These are phyloP conservation scores for Albifimbria verrucaria DNA, from an alignment of 2,329 filamentous ascomycete species.

Conservation along the genomic window DNA sequence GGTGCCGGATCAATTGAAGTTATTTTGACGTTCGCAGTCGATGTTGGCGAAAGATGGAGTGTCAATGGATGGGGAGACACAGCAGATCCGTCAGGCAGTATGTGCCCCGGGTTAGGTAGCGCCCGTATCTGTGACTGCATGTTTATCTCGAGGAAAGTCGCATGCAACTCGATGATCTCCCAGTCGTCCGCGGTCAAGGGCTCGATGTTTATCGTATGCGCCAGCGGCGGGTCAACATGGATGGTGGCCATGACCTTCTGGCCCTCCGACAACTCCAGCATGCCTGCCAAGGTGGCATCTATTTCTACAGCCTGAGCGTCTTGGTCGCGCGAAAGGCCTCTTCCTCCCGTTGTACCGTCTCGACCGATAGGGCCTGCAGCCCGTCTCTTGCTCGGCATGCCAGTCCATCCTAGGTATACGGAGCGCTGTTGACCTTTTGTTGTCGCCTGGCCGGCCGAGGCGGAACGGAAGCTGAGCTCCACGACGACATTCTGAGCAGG, in stretches of 20 bases:
- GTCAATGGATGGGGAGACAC: constrained; percentile 74
- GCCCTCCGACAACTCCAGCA: constrained; percentile 74
- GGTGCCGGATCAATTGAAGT: constrained; percentile 77
- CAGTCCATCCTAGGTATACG: constrained; percentile 92
- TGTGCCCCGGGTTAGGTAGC: constrained; percentile 77
- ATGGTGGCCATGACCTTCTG: constrained; percentile 71
- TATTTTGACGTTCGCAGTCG: constrained; percentile 87
- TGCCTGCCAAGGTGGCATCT: constrained; percentile 77
- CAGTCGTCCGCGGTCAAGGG: constrained; percentile 93
- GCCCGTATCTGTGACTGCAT: constrained; percentile 90
- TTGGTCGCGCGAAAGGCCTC: constrained; percentile 64
- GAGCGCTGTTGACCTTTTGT: constrained; percentile 57
- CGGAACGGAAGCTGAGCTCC: constrained; percentile 71
- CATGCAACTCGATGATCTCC: constrained; percentile 98
- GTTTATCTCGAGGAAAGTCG: constrained; percentile 92
- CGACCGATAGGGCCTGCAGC: constrained; percentile 69
- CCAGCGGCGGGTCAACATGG: constrained; percentile 85
- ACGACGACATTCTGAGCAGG: constrained; percentile 94
- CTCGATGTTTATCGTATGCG: constrained; percentile 95
- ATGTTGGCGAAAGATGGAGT: constrained; percentile 90
- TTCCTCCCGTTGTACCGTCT: constrained; percentile 64
- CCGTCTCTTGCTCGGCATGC: constrained; percentile 90
- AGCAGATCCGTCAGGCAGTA: constrained; percentile 44
- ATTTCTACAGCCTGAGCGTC: constrained; percentile 79
- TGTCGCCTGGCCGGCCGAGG: constrained; percentile 43